phyloP scores from a whole-genome alignment of 2,329 filamentous ascomycete species.

The Hypoxylon sp. region DNA sequence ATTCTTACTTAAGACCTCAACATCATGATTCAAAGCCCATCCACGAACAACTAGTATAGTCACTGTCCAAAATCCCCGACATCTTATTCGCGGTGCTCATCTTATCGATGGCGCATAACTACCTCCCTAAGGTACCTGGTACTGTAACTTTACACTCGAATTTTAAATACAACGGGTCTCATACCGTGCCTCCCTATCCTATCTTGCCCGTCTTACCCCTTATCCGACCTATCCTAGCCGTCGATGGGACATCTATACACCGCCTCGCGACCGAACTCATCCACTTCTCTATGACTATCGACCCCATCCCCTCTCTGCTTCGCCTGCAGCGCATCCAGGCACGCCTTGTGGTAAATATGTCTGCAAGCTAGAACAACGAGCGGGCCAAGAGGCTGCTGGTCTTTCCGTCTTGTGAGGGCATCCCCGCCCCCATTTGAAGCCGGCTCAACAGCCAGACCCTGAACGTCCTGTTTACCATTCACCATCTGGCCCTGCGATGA shows the following conservation, averaged over 20 bases:
- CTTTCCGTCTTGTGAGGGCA: slow-evolving; percentile 55
- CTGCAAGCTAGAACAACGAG: slow-evolving; percentile 78
- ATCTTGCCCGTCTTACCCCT: background rate
- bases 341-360: slow-evolving; percentile 78
- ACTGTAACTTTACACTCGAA: slow-evolving; percentile 42
- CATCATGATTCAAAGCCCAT: background rate
- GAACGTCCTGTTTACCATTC: slow-evolving; percentile 54
- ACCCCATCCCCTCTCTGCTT: slow-evolving; percentile 62
- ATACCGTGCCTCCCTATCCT: slow-evolving; percentile 8
- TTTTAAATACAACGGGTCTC: slow-evolving; percentile 36
- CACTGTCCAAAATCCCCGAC: background rate
- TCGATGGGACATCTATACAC: slow-evolving; percentile 72
- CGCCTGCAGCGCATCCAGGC: slow-evolving; percentile 75
- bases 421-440: slow-evolving; percentile 48
- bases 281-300: slow-evolving; percentile 59
- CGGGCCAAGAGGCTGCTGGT: slow-evolving; percentile 70
- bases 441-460: slow-evolving; percentile 55
- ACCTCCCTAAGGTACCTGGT: slow-evolving; percentile 20
- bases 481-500: slow-evolving; percentile 18
- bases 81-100: slow-evolving; percentile 24
- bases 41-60: background rate
- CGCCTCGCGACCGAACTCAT: slow-evolving; percentile 60
- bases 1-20: background rate
- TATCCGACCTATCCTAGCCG: slow-evolving; percentile 56
- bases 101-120: slow-evolving; percentile 15